Evolutionary conservation across 352 stramenopile species (phyloP), one percentile per base, ranked within the genome.

Genomic region (Elongisporangium undulatum): DNA sequence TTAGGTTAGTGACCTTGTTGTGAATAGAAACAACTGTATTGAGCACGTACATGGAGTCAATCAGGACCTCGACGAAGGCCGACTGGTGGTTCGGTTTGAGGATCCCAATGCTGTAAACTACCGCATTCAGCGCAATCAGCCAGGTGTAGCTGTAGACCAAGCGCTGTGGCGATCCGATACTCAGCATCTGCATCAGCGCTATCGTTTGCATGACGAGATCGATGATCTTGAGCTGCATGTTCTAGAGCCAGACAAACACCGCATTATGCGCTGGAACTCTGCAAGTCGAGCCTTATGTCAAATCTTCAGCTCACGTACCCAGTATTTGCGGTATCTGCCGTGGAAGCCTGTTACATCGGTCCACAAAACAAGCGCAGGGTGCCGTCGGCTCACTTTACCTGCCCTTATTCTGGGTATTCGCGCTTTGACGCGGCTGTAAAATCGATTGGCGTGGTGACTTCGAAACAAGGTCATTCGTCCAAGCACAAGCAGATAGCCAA

Each of bases 241-340:
- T 80, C 66, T 80, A 57, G 12, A 53, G 16, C 2, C 22, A 59
- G 22, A 21, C 23, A 53, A 41, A 22, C 17, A 16, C 3, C 8
- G 7, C 7, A 51, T 23, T 49, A 53, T 41, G 16, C 15, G 21
- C 15, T 39, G 17, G 26, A 6, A 16, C 15, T n/a, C 45, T 8
- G 50, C 17, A 4, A 39, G 2, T 29, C 26, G 3, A n/a, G 8
- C 16, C 4, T 12, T 22, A 10, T 19, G n/a, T 13, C 2, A 12
- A 16, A 26, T 7, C 34, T 34, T 13, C 29, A 29, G 23, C 16
- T 17, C 2, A 63, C 66, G 21, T 56, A 75, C 63, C 70, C 67
- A 78, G 19, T 59, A 64, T 34, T 78, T 77, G 49, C 69, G 69
- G 15, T 77, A 39, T 20, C 56, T 58, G 2, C 69, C 67, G 3